Percentiles rank a stretch among this genome's conserved stretches.
Evolutionary conservation across 352 stramenopile genomes (phyloP).

Genomic region (Pythium chondricola): DNA sequence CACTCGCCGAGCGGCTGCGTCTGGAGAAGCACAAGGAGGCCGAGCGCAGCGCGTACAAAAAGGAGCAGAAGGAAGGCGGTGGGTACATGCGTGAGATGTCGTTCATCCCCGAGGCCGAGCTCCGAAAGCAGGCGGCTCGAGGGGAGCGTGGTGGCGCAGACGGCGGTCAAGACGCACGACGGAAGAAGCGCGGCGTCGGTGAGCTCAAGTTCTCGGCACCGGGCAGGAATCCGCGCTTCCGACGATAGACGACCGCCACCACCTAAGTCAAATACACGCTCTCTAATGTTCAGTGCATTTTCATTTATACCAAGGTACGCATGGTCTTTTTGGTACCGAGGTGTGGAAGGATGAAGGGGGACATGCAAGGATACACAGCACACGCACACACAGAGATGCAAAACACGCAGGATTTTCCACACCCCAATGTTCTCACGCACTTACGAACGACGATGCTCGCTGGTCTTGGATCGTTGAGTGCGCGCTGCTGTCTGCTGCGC

Average conservation of each 20-base stretch:
- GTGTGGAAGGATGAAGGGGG: no score
- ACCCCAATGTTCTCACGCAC: no score
- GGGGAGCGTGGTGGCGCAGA: constrained; percentile 7
- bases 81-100: constrained; percentile 84
- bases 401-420: no score
- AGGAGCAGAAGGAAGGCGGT: constrained; percentile 62
- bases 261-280: no score
- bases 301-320: no score
- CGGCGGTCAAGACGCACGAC: constrained; percentile 17
- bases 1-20: constrained; percentile 67
- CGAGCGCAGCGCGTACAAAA: constrained; percentile 79
- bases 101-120: constrained; percentile 60
- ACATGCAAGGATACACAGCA: no score
- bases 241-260: constrained; percentile 44
- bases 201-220: constrained; percentile 62
- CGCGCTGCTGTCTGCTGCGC: no score
- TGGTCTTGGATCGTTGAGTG: neutral
- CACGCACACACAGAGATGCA: no score
- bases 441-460: no score
- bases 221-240: constrained; percentile 41
- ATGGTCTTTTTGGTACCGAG: no score
- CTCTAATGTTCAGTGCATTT: no score
- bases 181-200: constrained; percentile 77
- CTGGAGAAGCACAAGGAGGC: constrained; percentile 68
- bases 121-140: constrained; percentile 37